Conservation (phyloP, 208 protist genomes). For the Trypanosoma lewisi region DNA sequence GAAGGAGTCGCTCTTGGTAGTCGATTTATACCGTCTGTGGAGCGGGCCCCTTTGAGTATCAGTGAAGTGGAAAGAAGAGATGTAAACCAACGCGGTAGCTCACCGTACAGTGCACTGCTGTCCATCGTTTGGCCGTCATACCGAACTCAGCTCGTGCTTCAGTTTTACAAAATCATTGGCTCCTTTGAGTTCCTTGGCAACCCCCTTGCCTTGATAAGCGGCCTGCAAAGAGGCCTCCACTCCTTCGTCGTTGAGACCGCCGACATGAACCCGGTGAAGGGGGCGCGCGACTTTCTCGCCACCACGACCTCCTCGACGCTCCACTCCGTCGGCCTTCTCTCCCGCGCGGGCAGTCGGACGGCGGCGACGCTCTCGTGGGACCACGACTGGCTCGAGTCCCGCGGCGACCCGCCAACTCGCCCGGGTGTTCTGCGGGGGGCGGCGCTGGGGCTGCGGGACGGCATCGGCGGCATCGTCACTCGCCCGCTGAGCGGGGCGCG, state of each 20-base stretch:
- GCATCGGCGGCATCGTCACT: conserved; percentile 43
- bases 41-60: conserved; percentile 34
- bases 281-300: conserved; percentile 46
- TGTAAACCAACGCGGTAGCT: conserved; percentile 37
- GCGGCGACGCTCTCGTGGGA: conserved; percentile 27
- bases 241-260: conserved; percentile 38
- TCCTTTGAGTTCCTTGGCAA: conserved; percentile 76
- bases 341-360: conserved; percentile 49
- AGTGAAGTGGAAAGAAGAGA: conserved; percentile 28
- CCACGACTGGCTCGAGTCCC: conserved; percentile 16
- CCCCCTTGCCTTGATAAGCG: conserved; percentile 52
- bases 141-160: conserved; percentile 58
- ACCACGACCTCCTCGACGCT: conserved; percentile 63
- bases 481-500: conserved; percentile 46
- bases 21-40: conserved; percentile 52
- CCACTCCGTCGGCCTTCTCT: conserved; percentile 69
- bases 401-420: not conserved
- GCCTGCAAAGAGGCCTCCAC: conserved; percentile 57
- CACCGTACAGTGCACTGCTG: conserved; percentile 21
- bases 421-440: conserved; percentile 39
- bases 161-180: conserved; percentile 73
- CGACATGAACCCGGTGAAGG: conserved; percentile 35
- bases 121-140: conserved; percentile 53
- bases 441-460: conserved; percentile 32
- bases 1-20: conserved; percentile 26